Percentiles rank a stretch among this genome's conserved stretches.
These are phyloP conservation scores for Lactifluus pinguis DNA, from an alignment of 768 basidiomycete species.

Conservation along the genomic window DNA sequence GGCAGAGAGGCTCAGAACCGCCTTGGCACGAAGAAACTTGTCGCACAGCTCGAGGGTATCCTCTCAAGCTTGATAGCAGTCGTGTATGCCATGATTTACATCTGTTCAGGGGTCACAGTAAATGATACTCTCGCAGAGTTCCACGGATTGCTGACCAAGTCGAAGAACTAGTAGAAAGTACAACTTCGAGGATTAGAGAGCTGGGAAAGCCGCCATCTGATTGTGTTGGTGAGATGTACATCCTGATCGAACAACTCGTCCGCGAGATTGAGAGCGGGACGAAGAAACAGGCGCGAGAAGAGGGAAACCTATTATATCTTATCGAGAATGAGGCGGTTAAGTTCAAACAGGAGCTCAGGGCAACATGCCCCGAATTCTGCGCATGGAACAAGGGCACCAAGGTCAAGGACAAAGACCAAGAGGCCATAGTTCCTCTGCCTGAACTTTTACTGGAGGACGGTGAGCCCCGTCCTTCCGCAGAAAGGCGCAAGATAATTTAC, in stretches of 20 bases:
- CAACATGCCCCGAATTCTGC: constrained; percentile 13
- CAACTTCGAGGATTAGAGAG: constrained; percentile 21
- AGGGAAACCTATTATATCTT: constrained; percentile 20
- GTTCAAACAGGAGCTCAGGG: constrained; percentile 5
- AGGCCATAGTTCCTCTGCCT: background rate
- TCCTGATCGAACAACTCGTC: constrained; percentile 37
- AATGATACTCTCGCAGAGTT: constrained; percentile 32
- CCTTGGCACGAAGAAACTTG: constrained; percentile 1
- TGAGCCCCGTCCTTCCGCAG: background rate
- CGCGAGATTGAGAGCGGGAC: constrained; percentile 35
- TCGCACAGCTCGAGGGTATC: background rate
- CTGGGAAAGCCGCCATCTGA: constrained; percentile 47
- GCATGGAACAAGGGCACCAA: background rate
- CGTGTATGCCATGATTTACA: background rate
- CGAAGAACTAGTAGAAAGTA: constrained; percentile 29
- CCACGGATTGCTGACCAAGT: constrained; percentile 51
- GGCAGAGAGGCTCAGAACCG: background rate
- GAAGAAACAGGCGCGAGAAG: constrained; percentile 34
- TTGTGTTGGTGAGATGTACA: constrained; percentile 43
- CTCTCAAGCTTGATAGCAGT: background rate
- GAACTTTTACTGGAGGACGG: constrained; percentile 2
- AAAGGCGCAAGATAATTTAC: background rate
- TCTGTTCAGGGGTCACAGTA: background rate
- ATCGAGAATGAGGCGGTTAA: background rate
- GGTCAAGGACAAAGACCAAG: background rate